A percentile compares a stretch with the other conserved stretches of the same genome.
These are phyloP conservation scores for Cryphonectria radicalis DNA, from an alignment of 2,329 filamentous ascomycete species.

Conservation along the genomic window DNA sequence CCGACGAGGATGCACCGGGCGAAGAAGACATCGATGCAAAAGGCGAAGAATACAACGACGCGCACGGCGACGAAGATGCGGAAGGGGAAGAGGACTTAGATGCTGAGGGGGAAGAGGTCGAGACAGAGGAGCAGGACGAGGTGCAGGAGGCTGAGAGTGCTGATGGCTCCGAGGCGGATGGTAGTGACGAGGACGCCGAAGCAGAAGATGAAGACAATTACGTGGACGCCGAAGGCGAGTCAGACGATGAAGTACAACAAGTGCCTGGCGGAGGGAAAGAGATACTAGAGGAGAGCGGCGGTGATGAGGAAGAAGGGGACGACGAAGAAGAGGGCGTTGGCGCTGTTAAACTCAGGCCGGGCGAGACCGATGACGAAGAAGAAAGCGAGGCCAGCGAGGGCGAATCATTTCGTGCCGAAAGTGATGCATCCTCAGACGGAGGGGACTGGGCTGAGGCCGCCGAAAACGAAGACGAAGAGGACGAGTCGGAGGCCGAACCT, in stretches of 20 bases:
- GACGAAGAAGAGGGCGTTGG: slow-evolving; percentile 60
- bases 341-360: slow-evolving; percentile 60
- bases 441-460: slow-evolving; percentile 61
- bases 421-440: slow-evolving; percentile 43
- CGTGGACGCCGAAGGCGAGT: slow-evolving; percentile 39
- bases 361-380: slow-evolving; percentile 52
- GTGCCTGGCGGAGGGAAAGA: slow-evolving; percentile 28
- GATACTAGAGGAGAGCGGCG: slow-evolving; percentile 30
- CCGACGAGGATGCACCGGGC: slow-evolving; percentile 40
- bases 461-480: slow-evolving; percentile 50
- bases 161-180: slow-evolving; percentile 28
- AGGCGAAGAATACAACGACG: slow-evolving; percentile 37
- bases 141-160: slow-evolving; percentile 36
- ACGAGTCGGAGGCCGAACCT: slow-evolving; percentile 60
- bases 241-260: slow-evolving; percentile 33
- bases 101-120: slow-evolving; percentile 41
- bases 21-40: slow-evolving; percentile 39
- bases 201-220: slow-evolving; percentile 31
- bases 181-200: slow-evolving; percentile 32
- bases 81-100: slow-evolving; percentile 47
- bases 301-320: slow-evolving; percentile 39
- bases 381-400: slow-evolving; percentile 41
- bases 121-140: slow-evolving; percentile 41
- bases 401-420: slow-evolving; percentile 44
- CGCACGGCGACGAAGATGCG: slow-evolving; percentile 41